A percentile compares a stretch with the other conserved stretches of the same genome.
Evolutionary conservation across 805 yeast genomes (phyloP).

Genomic region (Ogataea nakhonphanomensis): DNA sequence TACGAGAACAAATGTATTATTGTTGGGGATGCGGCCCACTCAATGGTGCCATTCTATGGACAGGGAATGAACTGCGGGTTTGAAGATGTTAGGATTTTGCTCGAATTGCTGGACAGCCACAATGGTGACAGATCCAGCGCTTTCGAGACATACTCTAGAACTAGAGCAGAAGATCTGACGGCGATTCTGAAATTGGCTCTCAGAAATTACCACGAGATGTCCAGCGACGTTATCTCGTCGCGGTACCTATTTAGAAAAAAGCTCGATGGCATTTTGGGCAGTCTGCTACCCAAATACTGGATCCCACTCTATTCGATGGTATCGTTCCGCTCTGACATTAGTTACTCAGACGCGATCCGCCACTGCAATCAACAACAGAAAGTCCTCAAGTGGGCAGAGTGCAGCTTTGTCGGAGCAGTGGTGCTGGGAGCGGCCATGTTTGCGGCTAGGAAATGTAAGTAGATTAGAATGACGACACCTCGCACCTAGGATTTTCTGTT

Average conservation of each 20-base stretch:
- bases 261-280: conserved; percentile 64
- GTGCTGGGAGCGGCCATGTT: conserved; percentile 10
- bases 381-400: conserved; percentile 39
- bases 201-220: conserved; percentile 83
- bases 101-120: conserved; percentile 43
- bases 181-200: conserved; percentile 78
- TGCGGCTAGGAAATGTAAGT: conserved; percentile 4
- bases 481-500: not conserved
- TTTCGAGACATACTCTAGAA: conserved; percentile 50
- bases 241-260: conserved; percentile 62
- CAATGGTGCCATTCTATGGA: conserved; percentile 98
- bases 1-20: conserved; percentile 58
- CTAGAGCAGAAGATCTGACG: conserved; percentile 61
- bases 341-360: conserved; percentile 65
- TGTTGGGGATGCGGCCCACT: conserved; percentile 92
- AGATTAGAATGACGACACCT: not conserved
- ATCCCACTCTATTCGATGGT: conserved; percentile 90
- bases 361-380: conserved; percentile 52
- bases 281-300: conserved; percentile 61
- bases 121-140: conserved; percentile 43
- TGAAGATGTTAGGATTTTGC: conserved; percentile 76
- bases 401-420: conserved; percentile 14
- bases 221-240: conserved; percentile 66
- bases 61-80: conserved; percentile 97
- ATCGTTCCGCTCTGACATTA: conserved; percentile 78